These are phyloP conservation scores for Cystoderma amianthinum DNA, from an alignment of 768 basidiomycete species.

Conservation along the genomic window DNA sequence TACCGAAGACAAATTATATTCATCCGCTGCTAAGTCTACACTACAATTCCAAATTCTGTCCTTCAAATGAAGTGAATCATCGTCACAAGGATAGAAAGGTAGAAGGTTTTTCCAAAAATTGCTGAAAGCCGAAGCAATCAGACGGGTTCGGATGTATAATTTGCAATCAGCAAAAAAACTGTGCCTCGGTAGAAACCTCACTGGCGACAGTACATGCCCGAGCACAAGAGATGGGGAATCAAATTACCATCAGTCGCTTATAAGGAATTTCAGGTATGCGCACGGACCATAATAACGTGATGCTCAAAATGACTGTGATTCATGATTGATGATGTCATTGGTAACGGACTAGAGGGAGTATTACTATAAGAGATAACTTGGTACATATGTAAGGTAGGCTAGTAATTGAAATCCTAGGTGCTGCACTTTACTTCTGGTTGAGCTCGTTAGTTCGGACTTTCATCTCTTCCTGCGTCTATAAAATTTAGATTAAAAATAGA, in stretches of 20 bases:
- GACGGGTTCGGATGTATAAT: slow-evolving; percentile 96
- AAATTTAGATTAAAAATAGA: background rate
- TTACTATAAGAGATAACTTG: too few relatives aligned
- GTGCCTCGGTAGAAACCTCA: slow-evolving; percentile 95
- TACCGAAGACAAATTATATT: too few relatives aligned
- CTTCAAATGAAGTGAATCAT: too few relatives aligned
- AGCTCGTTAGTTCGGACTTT: slow-evolving; percentile 1
- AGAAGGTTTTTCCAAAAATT: slow-evolving; percentile 74
- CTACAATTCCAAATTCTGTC: too few relatives aligned
- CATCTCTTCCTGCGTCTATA: slow-evolving; percentile 1
- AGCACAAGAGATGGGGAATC: slow-evolving; percentile 77
- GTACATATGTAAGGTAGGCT: background rate
- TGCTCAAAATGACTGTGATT: too few relatives aligned
- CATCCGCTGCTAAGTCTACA: too few relatives aligned
- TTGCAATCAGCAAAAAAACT: slow-evolving; percentile 95
- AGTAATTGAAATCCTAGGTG: background rate
- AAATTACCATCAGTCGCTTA: too few relatives aligned
- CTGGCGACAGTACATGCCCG: slow-evolving; percentile 93
- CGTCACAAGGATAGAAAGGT: slow-evolving; percentile 19
- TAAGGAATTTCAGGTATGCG: too few relatives aligned
- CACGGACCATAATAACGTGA: too few relatives aligned
- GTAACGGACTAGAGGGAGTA: too few relatives aligned
- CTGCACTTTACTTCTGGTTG: background rate
- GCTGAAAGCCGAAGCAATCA: slow-evolving; percentile 81
- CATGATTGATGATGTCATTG: too few relatives aligned